A percentile compares a stretch with the other conserved stretches of the same genome.
Conservation (phyloP, 805 yeast species). For the Lipomyces sp. region DNA sequence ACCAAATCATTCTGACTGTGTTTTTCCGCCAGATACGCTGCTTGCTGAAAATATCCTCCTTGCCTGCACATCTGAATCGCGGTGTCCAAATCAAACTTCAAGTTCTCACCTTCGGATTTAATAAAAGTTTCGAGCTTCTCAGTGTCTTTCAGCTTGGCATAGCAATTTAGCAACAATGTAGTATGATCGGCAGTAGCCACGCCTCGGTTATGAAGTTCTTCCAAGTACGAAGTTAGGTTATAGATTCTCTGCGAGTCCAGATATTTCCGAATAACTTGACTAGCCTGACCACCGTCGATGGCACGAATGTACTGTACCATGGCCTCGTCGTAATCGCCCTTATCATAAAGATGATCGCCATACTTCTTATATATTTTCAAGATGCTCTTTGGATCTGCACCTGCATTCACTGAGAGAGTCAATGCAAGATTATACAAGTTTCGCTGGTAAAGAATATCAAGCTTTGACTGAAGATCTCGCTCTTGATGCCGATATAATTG, state of each 20-base stretch:
- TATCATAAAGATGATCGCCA: slow-evolving; percentile 70
- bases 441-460: slow-evolving; percentile 64
- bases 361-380: slow-evolving; percentile 45
- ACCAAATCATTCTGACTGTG: slow-evolving; percentile 71
- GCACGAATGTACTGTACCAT: slow-evolving; percentile 68
- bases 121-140: slow-evolving; percentile 59
- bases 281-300: slow-evolving; percentile 55
- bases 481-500: slow-evolving; percentile 65
- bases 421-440: slow-evolving; percentile 72
- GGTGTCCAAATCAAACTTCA: slow-evolving; percentile 59
- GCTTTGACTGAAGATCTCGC: slow-evolving; percentile 60
- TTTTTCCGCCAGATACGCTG: slow-evolving; percentile 64
- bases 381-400: slow-evolving; percentile 36
- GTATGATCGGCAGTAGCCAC: slow-evolving; percentile 75
- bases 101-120: slow-evolving; percentile 40
- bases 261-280: slow-evolving; percentile 74
- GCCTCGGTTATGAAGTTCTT: slow-evolving; percentile 53
- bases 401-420: slow-evolving; percentile 51
- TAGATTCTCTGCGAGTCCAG: slow-evolving; percentile 71
- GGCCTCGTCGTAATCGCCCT: slow-evolving; percentile 65
- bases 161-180: slow-evolving; percentile 71
- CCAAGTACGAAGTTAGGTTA: slow-evolving; percentile 60
- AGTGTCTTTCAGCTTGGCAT: slow-evolving; percentile 67
- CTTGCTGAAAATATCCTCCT: slow-evolving; percentile 62
- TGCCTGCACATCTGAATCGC: slow-evolving; percentile 71